Base-by-base conservation (phyloP, 257 asterid genomes). In the Solanum rostratum region DNA sequence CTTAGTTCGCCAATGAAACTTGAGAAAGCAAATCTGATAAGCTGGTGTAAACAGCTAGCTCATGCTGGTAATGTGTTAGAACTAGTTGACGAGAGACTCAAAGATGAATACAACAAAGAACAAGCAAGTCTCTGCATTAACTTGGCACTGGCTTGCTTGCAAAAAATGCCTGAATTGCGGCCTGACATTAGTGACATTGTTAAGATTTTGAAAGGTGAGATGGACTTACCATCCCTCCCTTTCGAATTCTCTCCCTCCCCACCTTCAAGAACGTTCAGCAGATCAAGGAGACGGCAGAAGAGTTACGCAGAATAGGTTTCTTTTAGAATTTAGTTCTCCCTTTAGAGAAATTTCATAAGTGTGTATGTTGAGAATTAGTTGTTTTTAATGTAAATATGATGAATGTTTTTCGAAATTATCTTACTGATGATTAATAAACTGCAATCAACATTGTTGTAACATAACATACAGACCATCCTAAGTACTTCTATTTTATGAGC, bases 171-270 rank as follows among this genome's bases (percentile, higher is more conserved):
- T 0, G 99, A 95, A 83, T 39, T 97, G 71, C 86, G 99, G 55
- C 99, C 99, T 12, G 95, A 93, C 50, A 90, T 93, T 15, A 94
- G 94, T 27, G 99, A 95, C 74, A 83, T 97, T 80, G 92, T 95
- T 50, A 94, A 88, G 92, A 84, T 95, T 54, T 90, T 97, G 96
- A 91, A 87, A 46, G 96, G 98, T 12, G 97, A 95, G 86, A 90
- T 90, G 97, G 98, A 94, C 6, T 91, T 93, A n/a, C 95, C 94
- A 6, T 71, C 89, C 7, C 88, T 85, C 16, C 97, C 96, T 4
- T 95, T 92, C 24, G 98, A 95, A 92, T 94, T 94, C 85, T 94
- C 98, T 3, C 97, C 99, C 18, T 95, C 99, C 27, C 98, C 99
- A 14, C 98, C 97, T 46, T 91, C 95, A 6, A 94, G 86, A 83